Conservation (phyloP, 2,329 filamentous ascomycete genomes). For the Exophiala sp. region DNA sequence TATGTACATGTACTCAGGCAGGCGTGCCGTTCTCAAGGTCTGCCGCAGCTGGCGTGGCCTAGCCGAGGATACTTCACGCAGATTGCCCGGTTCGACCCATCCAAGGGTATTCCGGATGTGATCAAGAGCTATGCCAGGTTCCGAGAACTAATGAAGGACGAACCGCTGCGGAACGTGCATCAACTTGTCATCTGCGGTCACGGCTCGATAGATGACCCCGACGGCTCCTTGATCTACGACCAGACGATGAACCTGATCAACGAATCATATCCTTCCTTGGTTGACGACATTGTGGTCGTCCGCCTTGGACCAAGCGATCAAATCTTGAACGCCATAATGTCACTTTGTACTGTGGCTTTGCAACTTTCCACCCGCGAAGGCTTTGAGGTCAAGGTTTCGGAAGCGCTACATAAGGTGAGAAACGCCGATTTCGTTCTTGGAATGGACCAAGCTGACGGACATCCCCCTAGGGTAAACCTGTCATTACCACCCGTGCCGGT, state of each 20-base stretch:
- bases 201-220: conserved; percentile 73
- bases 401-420: conserved; percentile 63
- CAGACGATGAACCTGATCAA: conserved; percentile 64
- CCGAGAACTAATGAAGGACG: conserved; percentile 52
- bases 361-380: conserved; percentile 77
- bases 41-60: conserved; percentile 49
- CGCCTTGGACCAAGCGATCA: conserved; percentile 73
- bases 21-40: conserved; percentile 53
- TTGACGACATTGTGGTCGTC: conserved; percentile 65
- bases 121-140: conserved; percentile 71
- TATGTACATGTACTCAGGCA: conserved; percentile 69
- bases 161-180: conserved; percentile 49
- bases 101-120: conserved; percentile 74
- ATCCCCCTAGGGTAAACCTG: conserved; percentile 53
- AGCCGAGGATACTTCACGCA: conserved; percentile 68
- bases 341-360: conserved; percentile 65
- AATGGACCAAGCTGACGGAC: no score
- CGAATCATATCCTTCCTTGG: conserved; percentile 55
- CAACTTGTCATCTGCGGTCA: conserved; percentile 75
- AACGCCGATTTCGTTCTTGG: no score
- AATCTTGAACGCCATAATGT: conserved; percentile 68
- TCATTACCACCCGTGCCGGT: conserved; percentile 69
- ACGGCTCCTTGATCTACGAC: conserved; percentile 66
- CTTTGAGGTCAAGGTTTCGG: conserved; percentile 81
- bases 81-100: conserved; percentile 74